Percentiles rank a stretch among this genome's conserved stretches.
Conservation (phyloP, 148 eudicot species). For the Fallopia convolvulus region DNA sequence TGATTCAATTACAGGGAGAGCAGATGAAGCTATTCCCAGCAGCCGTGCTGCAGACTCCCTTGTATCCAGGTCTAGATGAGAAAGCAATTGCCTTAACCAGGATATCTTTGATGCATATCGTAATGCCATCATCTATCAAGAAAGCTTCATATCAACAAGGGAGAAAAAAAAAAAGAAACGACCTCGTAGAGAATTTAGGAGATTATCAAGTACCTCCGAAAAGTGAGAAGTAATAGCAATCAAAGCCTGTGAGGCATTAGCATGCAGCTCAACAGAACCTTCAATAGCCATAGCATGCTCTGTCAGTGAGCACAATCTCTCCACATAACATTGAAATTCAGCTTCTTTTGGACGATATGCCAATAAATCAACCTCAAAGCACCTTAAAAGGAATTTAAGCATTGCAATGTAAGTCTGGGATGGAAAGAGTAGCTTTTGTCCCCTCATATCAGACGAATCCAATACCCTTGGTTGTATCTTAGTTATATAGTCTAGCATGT, state of each 20-base stretch:
- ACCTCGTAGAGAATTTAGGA: neutral
- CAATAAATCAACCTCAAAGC: conserved; percentile 63
- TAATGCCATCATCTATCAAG: conserved; percentile 52
- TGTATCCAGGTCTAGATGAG: conserved; percentile 68
- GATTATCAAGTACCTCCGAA: conserved; percentile 49
- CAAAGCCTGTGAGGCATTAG: conserved; percentile 71
- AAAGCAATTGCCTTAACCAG: conserved; percentile 75
- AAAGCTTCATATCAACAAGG: conserved; percentile 9
- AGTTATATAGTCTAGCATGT: conserved; percentile 64
- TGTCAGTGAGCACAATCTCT: conserved; percentile 53
- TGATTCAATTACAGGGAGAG: conserved; percentile 50
- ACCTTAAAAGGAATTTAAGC: conserved; percentile 75
- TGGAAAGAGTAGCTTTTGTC: conserved; percentile 60
- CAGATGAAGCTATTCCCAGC: conserved; percentile 85
- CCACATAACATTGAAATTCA: conserved; percentile 43
- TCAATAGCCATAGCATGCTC: conserved; percentile 94
- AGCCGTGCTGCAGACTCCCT: conserved; percentile 85
- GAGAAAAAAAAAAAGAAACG: neutral
- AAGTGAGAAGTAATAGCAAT: conserved; percentile 58
- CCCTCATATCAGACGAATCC: conserved; percentile 45
- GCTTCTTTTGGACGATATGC: conserved; percentile 26
- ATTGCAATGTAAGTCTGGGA: conserved; percentile 68
- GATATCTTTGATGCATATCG: conserved; percentile 70
- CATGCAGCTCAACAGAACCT: conserved; percentile 88
- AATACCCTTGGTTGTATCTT: conserved; percentile 55